phyloP scores from a whole-genome alignment of 2,329 filamentous ascomycete species.

The Karstenula rhodostoma region DNA sequence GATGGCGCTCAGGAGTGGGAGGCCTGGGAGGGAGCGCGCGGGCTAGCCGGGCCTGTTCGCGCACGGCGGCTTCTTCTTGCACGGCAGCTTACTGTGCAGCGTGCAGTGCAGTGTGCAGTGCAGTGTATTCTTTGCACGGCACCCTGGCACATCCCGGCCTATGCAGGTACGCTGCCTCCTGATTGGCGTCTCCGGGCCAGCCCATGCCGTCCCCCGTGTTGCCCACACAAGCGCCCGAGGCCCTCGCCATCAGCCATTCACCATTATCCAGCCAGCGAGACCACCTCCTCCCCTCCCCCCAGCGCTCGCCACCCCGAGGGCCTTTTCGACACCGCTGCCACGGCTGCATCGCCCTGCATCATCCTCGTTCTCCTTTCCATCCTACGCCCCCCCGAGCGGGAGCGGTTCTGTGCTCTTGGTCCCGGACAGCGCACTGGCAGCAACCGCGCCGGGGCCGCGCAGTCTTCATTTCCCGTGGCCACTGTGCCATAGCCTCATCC shows the following conservation, averaged over 20 bases:
- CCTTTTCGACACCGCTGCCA: not conserved
- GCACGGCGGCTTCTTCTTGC: slow-evolving; percentile 4
- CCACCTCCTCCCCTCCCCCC: not conserved
- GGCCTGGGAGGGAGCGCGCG: not conserved
- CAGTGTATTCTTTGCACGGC: no score
- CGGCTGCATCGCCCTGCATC: not conserved
- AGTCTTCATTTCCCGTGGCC: slow-evolving; percentile 42
- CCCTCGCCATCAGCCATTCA: slow-evolving; percentile 10
- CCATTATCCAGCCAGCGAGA: not conserved
- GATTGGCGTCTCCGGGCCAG: slow-evolving; percentile 18
- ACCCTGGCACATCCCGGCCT: slow-evolving; percentile 2
- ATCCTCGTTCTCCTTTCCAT: slow-evolving; percentile 17
- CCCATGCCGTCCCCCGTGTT: slow-evolving; percentile 22
- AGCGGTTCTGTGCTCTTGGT: slow-evolving; percentile 25
- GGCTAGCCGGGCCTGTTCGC: slow-evolving; percentile 8
- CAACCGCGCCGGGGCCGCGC: slow-evolving; percentile 22
- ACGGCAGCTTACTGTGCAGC: not conserved
- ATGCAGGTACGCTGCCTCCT: slow-evolving; percentile 7
- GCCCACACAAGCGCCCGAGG: slow-evolving; percentile 27
- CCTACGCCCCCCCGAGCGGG: slow-evolving; percentile 15
- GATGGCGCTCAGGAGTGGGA: not conserved
- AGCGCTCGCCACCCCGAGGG: slow-evolving; percentile 4
- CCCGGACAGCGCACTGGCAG: slow-evolving; percentile 29
- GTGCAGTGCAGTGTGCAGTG: no score
- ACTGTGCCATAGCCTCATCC: slow-evolving; percentile 38